Evolutionary conservation across 495 filamentous ascomycete genomes (phyloP).

Genomic region (Jackrogersella multiformis): DNA sequence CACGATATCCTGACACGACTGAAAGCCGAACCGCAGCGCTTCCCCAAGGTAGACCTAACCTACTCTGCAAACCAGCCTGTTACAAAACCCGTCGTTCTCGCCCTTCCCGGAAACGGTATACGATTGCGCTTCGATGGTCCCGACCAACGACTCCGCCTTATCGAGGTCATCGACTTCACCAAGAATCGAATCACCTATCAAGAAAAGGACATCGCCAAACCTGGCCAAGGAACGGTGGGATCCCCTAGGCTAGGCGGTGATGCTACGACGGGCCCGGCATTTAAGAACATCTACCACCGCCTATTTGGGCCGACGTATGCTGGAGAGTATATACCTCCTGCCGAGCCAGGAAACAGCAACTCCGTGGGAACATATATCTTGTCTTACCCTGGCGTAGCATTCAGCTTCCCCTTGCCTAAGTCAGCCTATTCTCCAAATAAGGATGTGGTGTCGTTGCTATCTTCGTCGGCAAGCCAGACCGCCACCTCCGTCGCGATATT

Average conservation of each 20-base stretch:
- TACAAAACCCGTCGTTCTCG: conserved; percentile 72
- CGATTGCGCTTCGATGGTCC: conserved; percentile 92
- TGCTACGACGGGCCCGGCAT: conserved; percentile 72
- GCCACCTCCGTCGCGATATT: conserved; percentile 89
- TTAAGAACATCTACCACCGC: conserved; percentile 90
- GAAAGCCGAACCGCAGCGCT: conserved; percentile 82
- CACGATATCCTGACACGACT: conserved; percentile 86
- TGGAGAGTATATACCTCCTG: conserved; percentile 82
- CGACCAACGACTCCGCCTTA: conserved; percentile 87
- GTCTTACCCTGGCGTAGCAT: conserved; percentile 93
- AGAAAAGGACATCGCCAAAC: conserved; percentile 81
- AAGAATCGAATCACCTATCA: conserved; percentile 85
- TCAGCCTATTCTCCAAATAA: conserved; percentile 81
- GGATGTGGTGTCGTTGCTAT: conserved; percentile 86
- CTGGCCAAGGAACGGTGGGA: conserved; percentile 53
- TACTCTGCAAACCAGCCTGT: conserved; percentile 78
- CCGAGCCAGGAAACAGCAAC: conserved; percentile 32
- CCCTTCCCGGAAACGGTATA: conserved; percentile 83
- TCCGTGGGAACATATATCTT: conserved; percentile 75
- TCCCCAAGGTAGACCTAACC: conserved; percentile 81
- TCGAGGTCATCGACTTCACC: conserved; percentile 92
- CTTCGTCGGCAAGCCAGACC: conserved; percentile 75
- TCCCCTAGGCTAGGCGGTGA: conserved; percentile 47
- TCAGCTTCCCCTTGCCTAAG: conserved; percentile 82
- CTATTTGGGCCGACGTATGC: conserved; percentile 91